phyloP scores from a whole-genome alignment of 208 protist species.

The Leishmania lainsoni region DNA sequence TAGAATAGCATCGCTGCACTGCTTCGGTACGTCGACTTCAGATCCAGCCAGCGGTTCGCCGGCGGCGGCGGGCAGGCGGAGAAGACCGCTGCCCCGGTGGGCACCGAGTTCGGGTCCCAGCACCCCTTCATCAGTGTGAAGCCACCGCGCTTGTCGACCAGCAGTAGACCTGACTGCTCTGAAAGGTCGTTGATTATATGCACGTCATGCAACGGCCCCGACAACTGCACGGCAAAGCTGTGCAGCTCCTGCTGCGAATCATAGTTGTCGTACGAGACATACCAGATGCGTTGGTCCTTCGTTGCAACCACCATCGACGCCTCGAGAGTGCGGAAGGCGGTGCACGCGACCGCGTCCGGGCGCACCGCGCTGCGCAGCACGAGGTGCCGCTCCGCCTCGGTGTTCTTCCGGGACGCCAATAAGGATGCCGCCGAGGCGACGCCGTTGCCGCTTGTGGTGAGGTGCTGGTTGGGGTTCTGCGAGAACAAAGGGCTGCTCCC shows the following conservation, averaged over 20 bases:
- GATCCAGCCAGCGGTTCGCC: slow-evolving; percentile 56
- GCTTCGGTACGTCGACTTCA: slow-evolving; percentile 77
- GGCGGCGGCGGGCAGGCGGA: slow-evolving; percentile 69
- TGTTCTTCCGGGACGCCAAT: background rate
- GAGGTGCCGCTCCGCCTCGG: slow-evolving; percentile 47
- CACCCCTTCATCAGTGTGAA: slow-evolving; percentile 79
- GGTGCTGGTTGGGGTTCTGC: background rate
- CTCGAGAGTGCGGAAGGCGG: slow-evolving; percentile 73
- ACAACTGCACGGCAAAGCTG: slow-evolving; percentile 61
- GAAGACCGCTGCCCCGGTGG: slow-evolving; percentile 76
- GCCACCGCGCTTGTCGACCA: slow-evolving; percentile 76
- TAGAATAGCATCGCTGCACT: slow-evolving; percentile 80
- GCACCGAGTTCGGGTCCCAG: slow-evolving; percentile 52
- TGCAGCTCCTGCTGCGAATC: slow-evolving; percentile 58
- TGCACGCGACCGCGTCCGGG: slow-evolving; percentile 66
- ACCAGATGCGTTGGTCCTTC: slow-evolving; percentile 64
- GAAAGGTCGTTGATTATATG: slow-evolving; percentile 87
- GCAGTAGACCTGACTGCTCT: slow-evolving; percentile 77
- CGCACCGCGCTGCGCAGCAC: slow-evolving; percentile 59
- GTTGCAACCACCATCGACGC: slow-evolving; percentile 77
- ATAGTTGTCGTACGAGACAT: slow-evolving; percentile 84
- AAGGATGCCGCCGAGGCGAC: background rate
- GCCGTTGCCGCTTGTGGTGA: background rate
- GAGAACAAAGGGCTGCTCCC: slow-evolving; percentile 2
- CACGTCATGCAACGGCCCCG: slow-evolving; percentile 68